Evolutionary conservation across 2,329 filamentous ascomycete species (phyloP), one percentile per base, ranked within the genome.

Genomic region (Trichophyton verrucosum): DNA sequence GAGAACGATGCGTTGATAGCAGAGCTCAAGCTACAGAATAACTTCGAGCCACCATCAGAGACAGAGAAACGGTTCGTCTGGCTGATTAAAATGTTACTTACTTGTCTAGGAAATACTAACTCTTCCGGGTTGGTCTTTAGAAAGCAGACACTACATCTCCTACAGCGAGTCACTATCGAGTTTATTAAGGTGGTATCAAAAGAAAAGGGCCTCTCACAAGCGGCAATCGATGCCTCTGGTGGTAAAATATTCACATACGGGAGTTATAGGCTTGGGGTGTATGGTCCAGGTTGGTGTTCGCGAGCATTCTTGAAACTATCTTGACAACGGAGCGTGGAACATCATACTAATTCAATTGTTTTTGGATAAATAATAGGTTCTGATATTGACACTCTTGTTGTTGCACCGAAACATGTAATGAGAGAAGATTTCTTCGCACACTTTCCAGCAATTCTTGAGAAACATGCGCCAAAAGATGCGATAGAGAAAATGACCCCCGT

Each of bases 231-330:
- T 66, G 86, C 87, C 69, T 89, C 91, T 4, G 89, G 91, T 59
- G 94, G 91, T 65, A 94, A 92, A 76, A 86, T 99, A 66, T 96
- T 95, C 73, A 95, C 92, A 0, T 99, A 94, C 73, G 94, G 94
- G 65, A 97, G 94, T 75, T 99, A 92, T 74, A 87, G 91, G 44
- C 80, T 99, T 11, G 94, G 94, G 63, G 94, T 97, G 24, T 96
- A 89, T 73, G 91, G 91, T 4, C 94, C 94, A 51, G 81, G 81
- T 53, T 53, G 22, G 49, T 83, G 63, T 51, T 44, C 17, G 15
- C 36, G 3, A 24, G 44, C 61, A 36, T 8, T 33, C 49, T 27
- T 20, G 20, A 11, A 24, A 56, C 30, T 24, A 40, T 8, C n/a
- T 9, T 36, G 13, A 24, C 30, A 27, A 15, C 38, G 17, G 15